Evolutionary conservation across 2,329 filamentous ascomycete genomes (phyloP), one percentile per base, ranked within the genome.

Genomic region (Calonectria hawksworthii): DNA sequence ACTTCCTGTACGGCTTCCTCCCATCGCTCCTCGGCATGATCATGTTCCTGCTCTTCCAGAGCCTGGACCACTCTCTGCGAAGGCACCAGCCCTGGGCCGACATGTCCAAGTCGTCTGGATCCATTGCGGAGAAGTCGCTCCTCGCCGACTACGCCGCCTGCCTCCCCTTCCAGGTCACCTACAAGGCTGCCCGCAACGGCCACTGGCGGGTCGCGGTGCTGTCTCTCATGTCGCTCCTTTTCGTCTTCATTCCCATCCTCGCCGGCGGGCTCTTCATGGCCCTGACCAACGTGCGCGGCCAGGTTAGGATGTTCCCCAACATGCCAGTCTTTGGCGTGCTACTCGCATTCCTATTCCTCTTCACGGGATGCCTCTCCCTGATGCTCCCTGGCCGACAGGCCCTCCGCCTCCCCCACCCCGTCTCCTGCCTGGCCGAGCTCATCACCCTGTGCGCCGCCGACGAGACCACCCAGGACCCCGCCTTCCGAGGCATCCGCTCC

Each of bases 1-100:
- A 98, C 84, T 98, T 98, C 85, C 86, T 98, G 66, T 98, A 96
- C 87, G 92, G 91, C 75, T 95, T 96, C 84, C 71, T 96, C 28
- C 94, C 94, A 0, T 91, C 93, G 3, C 79, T 94, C 0, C 82
- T 96, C 34, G 94, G 93, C 6, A 91, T 93, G 80, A 78, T 94
- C 21, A 85, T 95, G 64, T 94, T 93, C 82, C 89, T 95, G 59
- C 83, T 90, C 66, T 93, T 95, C 83, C 90, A 94, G 75, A 89
- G 90, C 38, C 85, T 95, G 71, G 94, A 96, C 80, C 88, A 92
- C 81, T 88, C 90, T 2, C 82, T 95, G 73, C 92, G 94, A 68
- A 87, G 92, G 38, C 88, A 95, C 4, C 90, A 93, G 77, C 94
- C 94, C 0, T 96, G 93, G 90, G 92, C 90, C 7, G 90, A 93